Evolutionary conservation across 495 filamentous ascomycete species (phyloP).

Genomic region (Haplographium delicatum): DNA sequence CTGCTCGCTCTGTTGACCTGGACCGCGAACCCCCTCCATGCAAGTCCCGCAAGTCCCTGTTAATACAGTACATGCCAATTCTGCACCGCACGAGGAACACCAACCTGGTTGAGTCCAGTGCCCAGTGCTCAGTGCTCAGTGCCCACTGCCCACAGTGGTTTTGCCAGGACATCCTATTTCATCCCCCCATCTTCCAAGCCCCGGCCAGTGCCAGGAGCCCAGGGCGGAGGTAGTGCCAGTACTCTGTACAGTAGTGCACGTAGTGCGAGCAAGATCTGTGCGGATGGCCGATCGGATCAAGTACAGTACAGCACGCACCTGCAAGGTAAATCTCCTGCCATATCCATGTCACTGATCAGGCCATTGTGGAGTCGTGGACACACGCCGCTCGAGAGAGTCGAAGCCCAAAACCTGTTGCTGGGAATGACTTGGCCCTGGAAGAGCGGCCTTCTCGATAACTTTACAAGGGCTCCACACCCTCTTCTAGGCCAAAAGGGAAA

Average conservation of each 20-base stretch:
- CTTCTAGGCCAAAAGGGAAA: not conserved
- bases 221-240: not conserved
- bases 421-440: too few species aligned
- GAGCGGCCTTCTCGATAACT: too few species aligned
- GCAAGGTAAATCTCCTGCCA: conserved; percentile 16
- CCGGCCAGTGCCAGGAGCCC: too few species aligned
- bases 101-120: not conserved
- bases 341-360: conserved; percentile 11
- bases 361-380: not conserved
- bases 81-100: too few species aligned
- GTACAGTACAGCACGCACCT: conserved; percentile 9
- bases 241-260: not conserved
- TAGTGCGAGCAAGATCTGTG: conserved; percentile 3
- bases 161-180: too few species aligned
- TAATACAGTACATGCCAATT: too few species aligned
- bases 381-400: not conserved
- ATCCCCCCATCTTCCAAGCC: too few species aligned
- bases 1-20: too few species aligned
- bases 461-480: conserved; percentile 2
- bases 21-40: too few species aligned
- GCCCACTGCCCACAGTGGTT: too few species aligned
- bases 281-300: conserved; percentile 1
- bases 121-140: not conserved
- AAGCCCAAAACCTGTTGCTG: conserved; percentile 4
- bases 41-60: too few species aligned